phyloP scores from a whole-genome alignment of 805 yeast genomes.

The Candida koratica region DNA sequence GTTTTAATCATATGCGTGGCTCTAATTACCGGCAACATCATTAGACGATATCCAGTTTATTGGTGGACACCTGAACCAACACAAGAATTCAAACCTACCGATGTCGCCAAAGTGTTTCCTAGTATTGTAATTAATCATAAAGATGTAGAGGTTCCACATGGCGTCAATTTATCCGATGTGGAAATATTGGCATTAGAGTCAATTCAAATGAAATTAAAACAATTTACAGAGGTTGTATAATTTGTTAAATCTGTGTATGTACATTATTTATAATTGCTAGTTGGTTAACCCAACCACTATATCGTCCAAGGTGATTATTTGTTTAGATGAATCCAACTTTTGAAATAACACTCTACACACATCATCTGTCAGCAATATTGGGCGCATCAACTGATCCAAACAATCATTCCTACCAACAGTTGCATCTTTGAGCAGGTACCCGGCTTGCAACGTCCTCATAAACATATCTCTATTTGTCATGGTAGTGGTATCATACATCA shows the following conservation, averaged over 20 bases:
- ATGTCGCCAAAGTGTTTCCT: too few species aligned
- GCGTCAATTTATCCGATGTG: conserved; percentile 20
- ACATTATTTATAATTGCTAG: too few species aligned
- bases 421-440: conserved; percentile 41
- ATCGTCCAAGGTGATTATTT: conserved; percentile 49
- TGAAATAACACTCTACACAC: conserved; percentile 61
- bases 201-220: conserved; percentile 16
- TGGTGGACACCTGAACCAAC: conserved; percentile 48
- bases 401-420: conserved; percentile 34
- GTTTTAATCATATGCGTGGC: conserved; percentile 49
- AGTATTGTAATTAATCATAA: conserved; percentile 3
- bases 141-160: conserved; percentile 19
- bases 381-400: conserved; percentile 51
- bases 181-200: conserved; percentile 28
- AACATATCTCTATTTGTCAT: conserved; percentile 14
- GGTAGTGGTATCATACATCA: conserved; percentile 61
- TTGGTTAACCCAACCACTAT: conserved; percentile 8
- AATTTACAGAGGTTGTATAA: background rate
- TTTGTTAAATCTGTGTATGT: too few species aligned
- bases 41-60: conserved; percentile 50
- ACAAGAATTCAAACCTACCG: background rate
- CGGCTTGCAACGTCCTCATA: conserved; percentile 34
- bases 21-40: conserved; percentile 49
- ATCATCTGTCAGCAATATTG: conserved; percentile 60
- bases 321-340: conserved; percentile 50